phyloP scores from a whole-genome alignment of 805 yeast genomes.

The Wickerhamomyces canadensis region DNA sequence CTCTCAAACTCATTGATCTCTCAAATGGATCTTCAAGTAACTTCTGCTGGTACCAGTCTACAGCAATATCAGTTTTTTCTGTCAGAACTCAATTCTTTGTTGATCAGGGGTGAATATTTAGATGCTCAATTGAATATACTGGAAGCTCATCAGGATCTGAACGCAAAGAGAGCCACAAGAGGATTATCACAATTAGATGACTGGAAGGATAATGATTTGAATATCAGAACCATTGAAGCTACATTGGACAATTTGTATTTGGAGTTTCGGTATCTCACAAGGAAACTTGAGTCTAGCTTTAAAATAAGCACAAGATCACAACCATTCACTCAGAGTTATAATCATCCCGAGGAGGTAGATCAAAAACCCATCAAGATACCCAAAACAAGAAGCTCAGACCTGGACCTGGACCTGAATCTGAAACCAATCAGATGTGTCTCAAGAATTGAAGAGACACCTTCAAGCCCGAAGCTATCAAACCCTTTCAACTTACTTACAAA shows the following conservation, averaged over 20 bases:
- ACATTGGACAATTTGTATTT: conserved; percentile 38
- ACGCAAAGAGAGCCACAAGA: conserved; percentile 9
- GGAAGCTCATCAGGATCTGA: conserved; percentile 19
- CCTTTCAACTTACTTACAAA: conserved; percentile 7
- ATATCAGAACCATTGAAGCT: conserved; percentile 41
- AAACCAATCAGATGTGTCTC: conserved; percentile 18
- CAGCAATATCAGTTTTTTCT: conserved; percentile 25
- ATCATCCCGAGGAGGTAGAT: not conserved
- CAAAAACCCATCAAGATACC: not conserved
- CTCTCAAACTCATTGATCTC: conserved; percentile 13
- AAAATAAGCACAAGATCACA: too few species aligned
- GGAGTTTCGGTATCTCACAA: conserved; percentile 32
- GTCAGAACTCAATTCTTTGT: conserved; percentile 23
- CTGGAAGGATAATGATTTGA: conserved; percentile 30
- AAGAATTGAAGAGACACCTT: not conserved
- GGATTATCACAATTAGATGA: conserved; percentile 13
- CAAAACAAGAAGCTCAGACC: conserved; percentile 1
- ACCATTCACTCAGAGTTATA: not conserved
- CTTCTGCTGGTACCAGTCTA: conserved; percentile 15
- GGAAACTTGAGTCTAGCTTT: conserved; percentile 10
- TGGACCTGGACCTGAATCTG: conserved; percentile 4
- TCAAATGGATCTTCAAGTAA: conserved; percentile 18
- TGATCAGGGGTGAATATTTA: conserved; percentile 25
- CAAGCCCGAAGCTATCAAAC: conserved; percentile 2
- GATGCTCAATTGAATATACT: conserved; percentile 25